Evolutionary conservation across 1,284 basidiomycete genomes (phyloP).

Genomic region (Ustilago esculenta): DNA sequence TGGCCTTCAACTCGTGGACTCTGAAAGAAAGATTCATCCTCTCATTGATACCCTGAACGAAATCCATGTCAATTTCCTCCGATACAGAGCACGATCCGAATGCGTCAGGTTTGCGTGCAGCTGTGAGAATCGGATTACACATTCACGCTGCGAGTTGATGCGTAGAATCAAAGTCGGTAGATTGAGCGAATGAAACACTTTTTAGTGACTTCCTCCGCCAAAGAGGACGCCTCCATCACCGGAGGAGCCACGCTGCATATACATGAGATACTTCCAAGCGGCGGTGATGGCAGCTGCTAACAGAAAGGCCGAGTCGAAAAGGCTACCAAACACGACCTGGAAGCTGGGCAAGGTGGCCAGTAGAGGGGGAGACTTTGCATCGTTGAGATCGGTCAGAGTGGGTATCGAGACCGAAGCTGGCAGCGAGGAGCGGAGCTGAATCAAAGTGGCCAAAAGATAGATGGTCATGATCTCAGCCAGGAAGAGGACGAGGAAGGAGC

Average conservation of each 20-base stretch:
- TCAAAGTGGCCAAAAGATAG: constrained; percentile 69
- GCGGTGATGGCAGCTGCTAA: constrained; percentile 60
- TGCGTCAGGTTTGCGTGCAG: no score
- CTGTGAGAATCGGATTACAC: no score
- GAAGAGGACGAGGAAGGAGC: constrained; percentile 68
- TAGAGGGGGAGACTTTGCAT: constrained; percentile 42
- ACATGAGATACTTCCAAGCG: constrained; percentile 33
- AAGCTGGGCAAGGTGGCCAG: constrained; percentile 68
- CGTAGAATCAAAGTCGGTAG: not conserved
- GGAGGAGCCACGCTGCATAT: constrained; percentile 28
- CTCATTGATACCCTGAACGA: constrained; percentile 16
- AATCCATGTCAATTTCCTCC: no score
- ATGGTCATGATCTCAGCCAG: constrained; percentile 69
- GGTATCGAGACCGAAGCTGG: constrained; percentile 25
- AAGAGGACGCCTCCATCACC: constrained; percentile 41
- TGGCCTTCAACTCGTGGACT: no score
- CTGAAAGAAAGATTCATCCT: no score
- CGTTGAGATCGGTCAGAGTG: not conserved
- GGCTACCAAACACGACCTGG: constrained; percentile 66
- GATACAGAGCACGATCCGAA: no score
- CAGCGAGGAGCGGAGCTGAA: constrained; percentile 67
- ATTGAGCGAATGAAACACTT: not conserved
- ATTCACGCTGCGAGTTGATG: not conserved
- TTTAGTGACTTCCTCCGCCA: constrained; percentile 13
- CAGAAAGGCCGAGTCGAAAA: constrained; percentile 68